These are phyloP conservation scores for Arachis monticola DNA, from an alignment of 331 rosid species.

Conservation along the genomic window DNA sequence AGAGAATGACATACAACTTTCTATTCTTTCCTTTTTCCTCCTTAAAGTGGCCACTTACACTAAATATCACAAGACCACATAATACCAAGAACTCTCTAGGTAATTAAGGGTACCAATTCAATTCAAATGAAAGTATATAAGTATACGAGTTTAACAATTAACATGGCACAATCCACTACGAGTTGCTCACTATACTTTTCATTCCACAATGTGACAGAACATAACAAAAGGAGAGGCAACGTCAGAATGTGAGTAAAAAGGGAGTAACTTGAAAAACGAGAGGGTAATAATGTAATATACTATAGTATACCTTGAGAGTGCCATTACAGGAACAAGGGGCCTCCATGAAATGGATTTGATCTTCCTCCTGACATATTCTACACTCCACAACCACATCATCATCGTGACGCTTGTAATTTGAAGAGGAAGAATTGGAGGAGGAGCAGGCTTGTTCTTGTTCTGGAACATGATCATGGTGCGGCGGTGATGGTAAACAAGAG, in stretches of 20 bases:
- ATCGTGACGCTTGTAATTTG: not conserved
- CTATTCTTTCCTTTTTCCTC: too few relatives aligned
- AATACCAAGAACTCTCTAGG: too few relatives aligned
- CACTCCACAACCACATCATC: slow-evolving; percentile 39
- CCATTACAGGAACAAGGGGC: slow-evolving; percentile 52
- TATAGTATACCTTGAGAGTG: slow-evolving; percentile 43
- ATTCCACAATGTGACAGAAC: not conserved
- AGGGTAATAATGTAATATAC: not conserved
- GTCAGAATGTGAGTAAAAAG: not conserved
- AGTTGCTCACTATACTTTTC: not conserved
- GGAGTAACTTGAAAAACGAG: not conserved
- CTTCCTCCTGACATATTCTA: slow-evolving; percentile 50
- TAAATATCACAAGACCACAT: too few relatives aligned
- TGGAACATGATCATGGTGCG: too few relatives aligned
- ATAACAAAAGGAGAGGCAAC: not conserved
- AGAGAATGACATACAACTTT: too few relatives aligned
- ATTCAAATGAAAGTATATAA: not conserved
- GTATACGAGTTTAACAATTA: not conserved
- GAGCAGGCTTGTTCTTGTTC: slow-evolving; percentile 5
- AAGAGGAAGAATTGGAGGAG: slow-evolving; percentile 3
- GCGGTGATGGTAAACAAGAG: slow-evolving; percentile 11
- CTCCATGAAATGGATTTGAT: slow-evolving; percentile 40
- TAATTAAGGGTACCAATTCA: not conserved
- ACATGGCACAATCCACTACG: not conserved
- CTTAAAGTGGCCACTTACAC: too few relatives aligned